Conservation (phyloP, 2,329 filamentous ascomycete species). For the Iodosphaeria phyllophila region DNA sequence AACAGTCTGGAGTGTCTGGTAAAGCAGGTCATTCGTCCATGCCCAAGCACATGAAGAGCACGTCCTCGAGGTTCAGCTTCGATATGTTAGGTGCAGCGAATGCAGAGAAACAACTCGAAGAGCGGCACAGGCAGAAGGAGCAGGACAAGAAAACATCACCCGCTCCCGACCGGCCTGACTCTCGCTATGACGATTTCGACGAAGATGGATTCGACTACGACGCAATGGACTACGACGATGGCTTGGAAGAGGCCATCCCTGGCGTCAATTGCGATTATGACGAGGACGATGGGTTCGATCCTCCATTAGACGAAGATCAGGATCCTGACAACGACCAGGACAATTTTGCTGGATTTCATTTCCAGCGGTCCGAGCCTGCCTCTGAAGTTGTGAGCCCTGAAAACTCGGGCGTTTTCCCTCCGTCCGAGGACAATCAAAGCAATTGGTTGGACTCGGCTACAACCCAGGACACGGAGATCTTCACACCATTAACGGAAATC, state of each 20-base stretch:
- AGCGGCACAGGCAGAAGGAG: slow-evolving; percentile 49
- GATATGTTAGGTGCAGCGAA: slow-evolving; percentile 56
- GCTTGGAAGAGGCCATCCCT: slow-evolving; percentile 47
- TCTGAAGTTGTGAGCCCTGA: slow-evolving; percentile 32
- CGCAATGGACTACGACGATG: slow-evolving; percentile 45
- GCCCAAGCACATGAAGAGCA: slow-evolving; percentile 53
- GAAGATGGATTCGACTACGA: slow-evolving; percentile 42
- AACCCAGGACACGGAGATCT: slow-evolving; percentile 22
- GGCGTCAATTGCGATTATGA: slow-evolving; percentile 29
- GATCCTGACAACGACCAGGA: slow-evolving; percentile 38
- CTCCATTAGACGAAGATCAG: slow-evolving; percentile 21
- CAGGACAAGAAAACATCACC: slow-evolving; percentile 34
- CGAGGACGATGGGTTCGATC: too few species aligned
- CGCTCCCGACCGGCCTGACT: slow-evolving; percentile 23
- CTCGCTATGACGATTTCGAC: slow-evolving; percentile 41
- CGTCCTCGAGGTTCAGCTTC: slow-evolving; percentile 65
- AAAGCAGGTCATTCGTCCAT: slow-evolving; percentile 28
- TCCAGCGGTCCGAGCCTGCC: slow-evolving; percentile 31
- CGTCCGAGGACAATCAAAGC: slow-evolving; percentile 35
- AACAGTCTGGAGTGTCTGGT: slow-evolving; percentile 25
- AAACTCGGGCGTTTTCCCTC: slow-evolving; percentile 25
- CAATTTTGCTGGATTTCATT: slow-evolving; percentile 41
- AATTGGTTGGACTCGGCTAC: slow-evolving; percentile 37
- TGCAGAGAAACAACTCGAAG: slow-evolving; percentile 51
- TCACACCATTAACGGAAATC: background rate